Conservation (phyloP, 495 filamentous ascomycete species). For the Aspergillus ellipticus region DNA sequence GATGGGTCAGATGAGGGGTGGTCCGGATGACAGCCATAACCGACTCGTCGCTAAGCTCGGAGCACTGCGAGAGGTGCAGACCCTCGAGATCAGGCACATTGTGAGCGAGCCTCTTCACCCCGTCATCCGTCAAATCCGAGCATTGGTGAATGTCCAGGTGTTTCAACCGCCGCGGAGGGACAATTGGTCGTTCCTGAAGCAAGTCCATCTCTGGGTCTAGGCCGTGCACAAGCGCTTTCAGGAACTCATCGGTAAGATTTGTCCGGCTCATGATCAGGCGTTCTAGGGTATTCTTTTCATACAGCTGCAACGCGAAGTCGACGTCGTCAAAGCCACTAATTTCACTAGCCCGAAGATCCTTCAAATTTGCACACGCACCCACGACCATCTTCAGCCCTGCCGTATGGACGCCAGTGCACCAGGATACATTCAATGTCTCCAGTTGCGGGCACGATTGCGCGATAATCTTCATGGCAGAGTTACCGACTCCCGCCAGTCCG, state of each 20-base stretch:
- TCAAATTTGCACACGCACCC: slow-evolving; percentile 64
- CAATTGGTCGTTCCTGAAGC: slow-evolving; percentile 68
- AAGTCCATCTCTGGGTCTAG: slow-evolving; percentile 69
- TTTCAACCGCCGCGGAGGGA: slow-evolving; percentile 73
- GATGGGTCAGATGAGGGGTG: slow-evolving; percentile 70
- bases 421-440: slow-evolving; percentile 81
- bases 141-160: slow-evolving; percentile 86
- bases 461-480: slow-evolving; percentile 83
- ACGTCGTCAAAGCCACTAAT: slow-evolving; percentile 71
- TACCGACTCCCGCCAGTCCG: slow-evolving; percentile 73
- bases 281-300: slow-evolving; percentile 75
- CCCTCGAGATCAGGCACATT: slow-evolving; percentile 79
- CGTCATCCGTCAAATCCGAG: slow-evolving; percentile 62
- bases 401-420: slow-evolving; percentile 85
- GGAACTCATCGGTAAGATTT: slow-evolving; percentile 66
- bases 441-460: slow-evolving; percentile 77
- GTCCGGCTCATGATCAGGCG: slow-evolving; percentile 75
- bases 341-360: slow-evolving; percentile 80
- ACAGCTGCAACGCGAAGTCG: slow-evolving; percentile 66
- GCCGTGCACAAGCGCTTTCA: slow-evolving; percentile 72
- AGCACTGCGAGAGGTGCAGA: slow-evolving; percentile 72
- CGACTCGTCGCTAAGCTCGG: slow-evolving; percentile 65
- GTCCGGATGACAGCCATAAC: slow-evolving; percentile 71
- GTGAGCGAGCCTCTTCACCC: slow-evolving; percentile 62
- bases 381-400: slow-evolving; percentile 73